Percentiles rank a stretch among this genome's conserved stretches.
These are phyloP conservation scores for Ogataea ganodermae DNA, from an alignment of 805 yeast species.

Conservation along the genomic window DNA sequence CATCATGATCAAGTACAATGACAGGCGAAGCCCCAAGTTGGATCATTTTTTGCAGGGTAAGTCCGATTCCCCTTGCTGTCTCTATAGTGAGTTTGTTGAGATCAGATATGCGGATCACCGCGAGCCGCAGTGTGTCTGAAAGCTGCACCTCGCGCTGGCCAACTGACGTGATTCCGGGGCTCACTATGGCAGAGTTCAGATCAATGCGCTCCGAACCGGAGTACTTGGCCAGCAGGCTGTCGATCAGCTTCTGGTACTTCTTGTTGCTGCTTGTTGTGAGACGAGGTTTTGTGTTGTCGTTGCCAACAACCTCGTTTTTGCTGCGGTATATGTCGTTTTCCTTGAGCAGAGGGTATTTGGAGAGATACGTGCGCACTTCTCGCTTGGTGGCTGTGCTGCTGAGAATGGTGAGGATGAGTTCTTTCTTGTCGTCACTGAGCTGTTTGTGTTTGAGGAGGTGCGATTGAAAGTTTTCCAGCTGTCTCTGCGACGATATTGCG, in stretches of 20 bases:
- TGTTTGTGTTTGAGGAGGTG: constrained; percentile 29
- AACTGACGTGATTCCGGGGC: not conserved
- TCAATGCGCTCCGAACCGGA: constrained; percentile 15
- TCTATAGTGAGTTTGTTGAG: constrained; percentile 36
- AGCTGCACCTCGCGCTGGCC: constrained; percentile 30
- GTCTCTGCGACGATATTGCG: constrained; percentile 7
- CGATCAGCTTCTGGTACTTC: constrained; percentile 39
- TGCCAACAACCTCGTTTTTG: constrained; percentile 15
- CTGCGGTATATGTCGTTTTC: constrained; percentile 35
- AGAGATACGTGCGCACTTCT: constrained; percentile 80
- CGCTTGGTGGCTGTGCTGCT: constrained; percentile 92
- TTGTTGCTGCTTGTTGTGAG: constrained; percentile 12
- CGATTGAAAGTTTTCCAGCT: constrained; percentile 27
- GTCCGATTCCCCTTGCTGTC: constrained; percentile 50
- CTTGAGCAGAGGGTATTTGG: constrained; percentile 59
- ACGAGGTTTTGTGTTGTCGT: not conserved
- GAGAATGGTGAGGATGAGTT: constrained; percentile 78
- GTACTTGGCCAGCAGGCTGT: constrained; percentile 26
- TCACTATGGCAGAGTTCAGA: constrained; percentile 4
- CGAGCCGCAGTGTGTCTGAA: constrained; percentile 49
- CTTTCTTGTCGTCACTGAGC: constrained; percentile 54
- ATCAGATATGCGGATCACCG: constrained; percentile 54
- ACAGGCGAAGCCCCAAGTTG: constrained; percentile 76
- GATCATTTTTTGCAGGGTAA: constrained; percentile 55
- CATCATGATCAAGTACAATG: constrained; percentile 53